Conservation (phyloP, 129 eudicot genomes). For the Lonicera japonica region DNA sequence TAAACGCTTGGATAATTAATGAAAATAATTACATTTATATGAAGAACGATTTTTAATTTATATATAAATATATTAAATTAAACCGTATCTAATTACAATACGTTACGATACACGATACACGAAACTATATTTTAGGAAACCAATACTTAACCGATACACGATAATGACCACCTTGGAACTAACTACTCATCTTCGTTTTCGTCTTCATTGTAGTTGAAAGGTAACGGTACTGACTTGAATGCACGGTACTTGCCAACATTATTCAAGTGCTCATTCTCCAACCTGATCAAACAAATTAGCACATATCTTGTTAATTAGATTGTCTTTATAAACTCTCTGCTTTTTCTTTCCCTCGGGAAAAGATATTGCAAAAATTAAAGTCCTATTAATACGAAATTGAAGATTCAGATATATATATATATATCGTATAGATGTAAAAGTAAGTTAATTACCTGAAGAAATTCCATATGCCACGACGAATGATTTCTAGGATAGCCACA, state of each 20-base stretch:
- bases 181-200: slow-evolving; percentile 23
- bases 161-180: too few relatives aligned
- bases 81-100: too few relatives aligned
- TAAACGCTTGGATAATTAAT: too few relatives aligned
- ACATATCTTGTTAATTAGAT: not conserved
- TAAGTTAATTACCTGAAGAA: slow-evolving; percentile 15
- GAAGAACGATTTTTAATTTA: too few relatives aligned
- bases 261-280: slow-evolving; percentile 16
- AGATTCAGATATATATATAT: too few relatives aligned
- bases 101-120: too few relatives aligned
- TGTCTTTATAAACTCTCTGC: not conserved
- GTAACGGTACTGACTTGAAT: slow-evolving; percentile 36
- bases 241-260: slow-evolving; percentile 35
- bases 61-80: too few relatives aligned
- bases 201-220: slow-evolving; percentile 32
- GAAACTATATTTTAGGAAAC: too few relatives aligned
- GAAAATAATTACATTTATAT: too few relatives aligned
- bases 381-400: too few relatives aligned
- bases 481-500: slow-evolving; percentile 15
- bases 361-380: too few relatives aligned
- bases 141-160: too few relatives aligned
- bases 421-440: not conserved
- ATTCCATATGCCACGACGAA: slow-evolving; percentile 18
- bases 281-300: slow-evolving; percentile 5
- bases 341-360: not conserved